Conservation (phyloP, 345 rosid genomes). For the Euclidium syriacum region DNA sequence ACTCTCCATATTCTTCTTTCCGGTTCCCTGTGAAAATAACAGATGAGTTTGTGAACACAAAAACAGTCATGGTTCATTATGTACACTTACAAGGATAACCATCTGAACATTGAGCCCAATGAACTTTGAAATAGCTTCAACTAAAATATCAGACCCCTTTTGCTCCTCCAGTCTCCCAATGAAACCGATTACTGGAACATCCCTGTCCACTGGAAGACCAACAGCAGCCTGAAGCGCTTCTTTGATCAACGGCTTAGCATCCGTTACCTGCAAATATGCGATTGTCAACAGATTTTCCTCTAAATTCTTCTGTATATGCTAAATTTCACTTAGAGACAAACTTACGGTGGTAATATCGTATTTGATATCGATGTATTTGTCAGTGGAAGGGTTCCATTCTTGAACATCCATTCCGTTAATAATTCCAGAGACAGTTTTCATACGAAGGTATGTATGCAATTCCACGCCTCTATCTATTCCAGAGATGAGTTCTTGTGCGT, state of each 20-base stretch:
- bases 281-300: neutral
- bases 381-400: conserved; percentile 89
- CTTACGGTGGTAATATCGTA: conserved; percentile 75
- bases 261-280: conserved; percentile 44
- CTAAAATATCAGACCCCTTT: conserved; percentile 92
- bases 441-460: conserved; percentile 55
- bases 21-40: conserved; percentile 62
- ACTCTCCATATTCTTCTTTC: conserved; percentile 72
- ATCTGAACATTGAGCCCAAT: conserved; percentile 62
- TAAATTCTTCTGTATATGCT: neutral
- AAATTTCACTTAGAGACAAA: neutral
- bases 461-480: conserved; percentile 79
- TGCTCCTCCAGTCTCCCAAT: conserved; percentile 97
- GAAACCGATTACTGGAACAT: conserved; percentile 84
- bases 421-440: conserved; percentile 57
- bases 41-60: neutral
- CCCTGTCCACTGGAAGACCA: conserved; percentile 81
- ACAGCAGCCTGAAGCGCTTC: conserved; percentile 90
- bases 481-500: conserved; percentile 79
- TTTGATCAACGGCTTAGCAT: conserved; percentile 81
- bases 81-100: conserved; percentile 62
- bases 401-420: conserved; percentile 94
- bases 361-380: conserved; percentile 62
- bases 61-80: neutral
- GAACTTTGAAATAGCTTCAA: conserved; percentile 60